Evolutionary conservation across 1,139 yeast genomes (phyloP), one percentile per base, ranked within the genome.

Genomic region (Chernovozyma aurita): DNA sequence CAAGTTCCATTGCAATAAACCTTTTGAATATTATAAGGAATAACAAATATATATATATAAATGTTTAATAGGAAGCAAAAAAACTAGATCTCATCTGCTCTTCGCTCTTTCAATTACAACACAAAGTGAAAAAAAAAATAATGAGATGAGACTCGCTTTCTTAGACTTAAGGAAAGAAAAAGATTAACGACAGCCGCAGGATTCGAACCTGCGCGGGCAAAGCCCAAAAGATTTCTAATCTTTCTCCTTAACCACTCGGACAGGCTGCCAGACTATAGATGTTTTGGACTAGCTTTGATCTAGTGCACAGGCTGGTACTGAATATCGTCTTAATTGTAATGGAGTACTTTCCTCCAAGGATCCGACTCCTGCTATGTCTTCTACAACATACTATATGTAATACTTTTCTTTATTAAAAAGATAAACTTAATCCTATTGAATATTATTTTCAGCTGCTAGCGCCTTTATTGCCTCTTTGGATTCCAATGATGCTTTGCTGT

Each of bases 1-100:
- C 80, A 53, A 80, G 68, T 56, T 79, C 84, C 83, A 77, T 77
- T 6, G 11, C 11, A n/a, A n/a, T n/a, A n/a, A n/a, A n/a, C n/a
- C n/a, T n/a, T n/a, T 26, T 6, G 8, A 7, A 26, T 26, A 7
- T 26, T 26, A n/a, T n/a, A n/a, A n/a, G n/a, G n/a, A n/a, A n/a
- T n/a, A n/a, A n/a, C n/a, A n/a, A n/a, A n/a, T n/a, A n/a, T n/a
- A n/a, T n/a, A n/a, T n/a, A n/a, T n/a, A n/a, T n/a, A n/a, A n/a
- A n/a, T n/a, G n/a, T n/a, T n/a, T n/a, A n/a, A n/a, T n/a, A 24
- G 27, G 9, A n/a, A n/a, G n/a, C n/a, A n/a, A n/a, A n/a, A 29
- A 29, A 29, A 15, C 9, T 29, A 15, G 20, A 29, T 4, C 24
- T 15, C 21, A 28, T n/a, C n/a, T 29, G 4, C 18, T 15, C 18